A percentile compares a stretch with the other conserved stretches of the same genome.
These are phyloP conservation scores for Phytophthora parvispora DNA, from an alignment of 352 stramenopile genomes.

Conservation along the genomic window DNA sequence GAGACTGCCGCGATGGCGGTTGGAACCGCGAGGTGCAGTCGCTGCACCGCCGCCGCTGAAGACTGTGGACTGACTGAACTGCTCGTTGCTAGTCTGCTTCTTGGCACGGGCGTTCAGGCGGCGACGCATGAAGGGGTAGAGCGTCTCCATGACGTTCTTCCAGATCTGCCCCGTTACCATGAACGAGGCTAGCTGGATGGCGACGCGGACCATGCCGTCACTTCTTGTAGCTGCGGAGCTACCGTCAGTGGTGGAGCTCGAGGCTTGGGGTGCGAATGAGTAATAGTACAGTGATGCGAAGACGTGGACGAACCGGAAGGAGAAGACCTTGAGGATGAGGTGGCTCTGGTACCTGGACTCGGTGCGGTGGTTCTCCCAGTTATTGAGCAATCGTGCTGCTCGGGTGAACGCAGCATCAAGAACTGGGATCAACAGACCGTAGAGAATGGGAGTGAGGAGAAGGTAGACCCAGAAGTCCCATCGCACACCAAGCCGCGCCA, in stretches of 20 bases:
- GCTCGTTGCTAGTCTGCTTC: conserved; percentile 63
- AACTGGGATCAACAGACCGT: conserved; percentile 86
- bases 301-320: conserved; percentile 98
- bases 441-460: conserved; percentile 86
- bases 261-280: conserved; percentile 72
- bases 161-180: conserved; percentile 95
- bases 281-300: conserved; percentile 98
- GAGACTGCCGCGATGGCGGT: conserved; percentile 11
- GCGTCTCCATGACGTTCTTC: conserved; percentile 94
- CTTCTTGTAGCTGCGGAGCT: conserved; percentile 6
- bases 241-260: conserved; percentile 8
- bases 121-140: conserved; percentile 81
- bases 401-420: conserved; percentile 88
- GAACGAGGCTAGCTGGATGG: conserved; percentile 94
- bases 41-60: conserved; percentile 51
- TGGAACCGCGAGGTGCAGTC: conserved; percentile 16
- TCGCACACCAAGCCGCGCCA: conserved; percentile 73
- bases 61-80: conserved; percentile 71
- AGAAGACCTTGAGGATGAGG: conserved; percentile 99
- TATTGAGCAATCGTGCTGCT: conserved; percentile 91
- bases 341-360: conserved; percentile 88
- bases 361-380: conserved; percentile 95
- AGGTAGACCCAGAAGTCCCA: conserved; percentile 90
- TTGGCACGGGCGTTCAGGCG: conserved; percentile 56
- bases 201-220: conserved; percentile 90